Base-by-base conservation (phyloP, 306 rosid species). In the Cicer cuneatum region DNA sequence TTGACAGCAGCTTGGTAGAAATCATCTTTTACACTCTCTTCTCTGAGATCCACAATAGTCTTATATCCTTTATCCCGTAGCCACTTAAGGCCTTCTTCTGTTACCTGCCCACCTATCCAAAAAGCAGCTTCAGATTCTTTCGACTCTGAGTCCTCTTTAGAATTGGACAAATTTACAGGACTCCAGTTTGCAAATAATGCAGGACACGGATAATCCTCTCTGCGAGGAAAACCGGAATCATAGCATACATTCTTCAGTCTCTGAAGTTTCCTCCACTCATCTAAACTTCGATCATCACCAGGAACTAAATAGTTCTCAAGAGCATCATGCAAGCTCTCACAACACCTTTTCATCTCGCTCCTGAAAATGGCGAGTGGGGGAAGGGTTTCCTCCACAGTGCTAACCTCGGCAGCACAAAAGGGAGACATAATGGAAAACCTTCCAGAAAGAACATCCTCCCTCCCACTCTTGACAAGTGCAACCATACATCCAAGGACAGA, bases 101-200 rank as follows among this genome's bases (percentile, higher is more conserved):
- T 89, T 57, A 94, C 93, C 83, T 92, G 98, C 61, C 99, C 96
- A n/a, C 99, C 99, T 29, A 75, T 88, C 96, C 99, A 94, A 74
- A 94, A 94, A 71, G 84, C 93, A 21, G 78, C 87, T 60, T 86
- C 96, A 0, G 93, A 83, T 78, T 82, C 90, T 42, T 80, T 48
- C 33, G 73, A 83, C 37, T 58, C 85, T 12, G 6, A 45, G 24
- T 87, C 87, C 71, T 86, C 95, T 80, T 73, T 81, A 21, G 83
- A 83, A 80, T 75, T 74, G 39, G 82, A 83, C 16, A 84, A 72
- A 83, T 84, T 85, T 42, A 94, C 87, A 59, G 93, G 87, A 83
- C 70, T 73, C 96, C 96, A 94, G 80, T 94, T 94, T 7, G 99
- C 95, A 81, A 94, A 81, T n/a, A 92, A 64, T 13, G 72, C 59